Base-by-base conservation (phyloP, 169 alveolate genomes). In the Cystoisospora suis region DNA sequence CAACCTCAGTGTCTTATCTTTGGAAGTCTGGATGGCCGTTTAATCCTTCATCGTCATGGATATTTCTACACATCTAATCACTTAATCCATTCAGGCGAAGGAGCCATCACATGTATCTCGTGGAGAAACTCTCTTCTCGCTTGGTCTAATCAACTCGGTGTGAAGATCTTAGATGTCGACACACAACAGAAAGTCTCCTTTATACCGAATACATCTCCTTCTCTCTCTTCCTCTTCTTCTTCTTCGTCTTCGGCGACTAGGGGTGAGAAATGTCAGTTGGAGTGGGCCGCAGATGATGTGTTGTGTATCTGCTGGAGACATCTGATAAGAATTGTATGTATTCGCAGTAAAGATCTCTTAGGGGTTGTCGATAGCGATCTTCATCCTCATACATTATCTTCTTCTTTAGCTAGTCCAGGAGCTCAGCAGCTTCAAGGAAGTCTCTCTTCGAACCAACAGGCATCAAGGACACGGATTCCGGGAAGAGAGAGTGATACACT, bases 121-220 rank as follows among this genome's bases (percentile, higher is more conserved):
- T 86, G 90, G 90, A 27, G 83, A 27, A 49, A 81, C 27, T 27
- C 42, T 17, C 65, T 86, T 56, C 38, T 86, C 46, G 90, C 90
- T 46, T 86, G 90, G 90, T 79, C 81, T 7, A 59, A 32, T 15
- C 36, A 34, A 7, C 32, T 15, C 17, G 90, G 90, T 49, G 90
- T 86, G 34, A 86, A 86, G 77, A 47, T 86, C 32, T n/a, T 86
- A 5, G 81, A 86, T 53, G 65, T 58, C 75, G 44, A 15, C 80
- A 86, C 40, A 47, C 90, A 70, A 46, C 90, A 86, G 70, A 86
- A 86, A 53, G 83, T 86, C 44, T 32, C 81, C 81, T 59, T 58
- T 47, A 46, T 86, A 38, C 90, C 90, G 12, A 81, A 45, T 15
- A 42, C 0, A 9, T 45, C 34, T 77, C 38, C 86, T 27, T 58